Base-by-base conservation (phyloP, 225 moss, liverwort and hornwort genomes). In the Lunularia cruciata region DNA sequence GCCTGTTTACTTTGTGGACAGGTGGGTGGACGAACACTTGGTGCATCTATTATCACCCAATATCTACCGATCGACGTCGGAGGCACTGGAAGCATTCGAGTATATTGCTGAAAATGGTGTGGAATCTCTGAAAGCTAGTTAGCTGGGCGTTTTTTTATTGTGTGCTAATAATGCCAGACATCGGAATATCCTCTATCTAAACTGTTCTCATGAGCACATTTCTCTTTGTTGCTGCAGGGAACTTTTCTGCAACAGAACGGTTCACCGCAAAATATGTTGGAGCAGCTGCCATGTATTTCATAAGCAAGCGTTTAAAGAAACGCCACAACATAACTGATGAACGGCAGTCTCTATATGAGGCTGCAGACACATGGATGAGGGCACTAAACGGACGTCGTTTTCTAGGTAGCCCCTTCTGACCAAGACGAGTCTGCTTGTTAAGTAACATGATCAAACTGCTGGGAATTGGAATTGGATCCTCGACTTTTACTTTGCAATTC, bases 21-120 rank as follows among this genome's bases (percentile, higher is more conserved):
- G 96, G 63, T 98, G 96, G 96, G 96, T 93, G 59, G 96, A 98
- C 72, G 79, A 79, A 36, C 92, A 93, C 75, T 78, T 98, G 75
- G 93, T 98, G 70, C 98, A 98, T 81, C 72, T 98, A 49, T 73
- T 98, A 55, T 98, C 98, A 55, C 98, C 98, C 43, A 98, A 98
- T 75, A 98, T 98, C 26, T 93, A 98, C 72, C 86, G 93, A 73
- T 82, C 98, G 46, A 84, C 89, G 59, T 57, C 76, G 47, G 96
- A 98, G 76, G 90, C 96, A 14, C 85, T 93, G 75, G 86, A 98
- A 83, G 96, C 93, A 47, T 93, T 93, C 68, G 91, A 83, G 71
- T 98, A 98, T 83, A 79, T 98, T 62, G 86, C 93, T 57, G 89
- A 89, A 73, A 93, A 69, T 82, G 93, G 96, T 93, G 78, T 72